Evolutionary conservation across 768 basidiomycete genomes (phyloP), one percentile per base, ranked within the genome.

Genomic region (Collybia nuda): DNA sequence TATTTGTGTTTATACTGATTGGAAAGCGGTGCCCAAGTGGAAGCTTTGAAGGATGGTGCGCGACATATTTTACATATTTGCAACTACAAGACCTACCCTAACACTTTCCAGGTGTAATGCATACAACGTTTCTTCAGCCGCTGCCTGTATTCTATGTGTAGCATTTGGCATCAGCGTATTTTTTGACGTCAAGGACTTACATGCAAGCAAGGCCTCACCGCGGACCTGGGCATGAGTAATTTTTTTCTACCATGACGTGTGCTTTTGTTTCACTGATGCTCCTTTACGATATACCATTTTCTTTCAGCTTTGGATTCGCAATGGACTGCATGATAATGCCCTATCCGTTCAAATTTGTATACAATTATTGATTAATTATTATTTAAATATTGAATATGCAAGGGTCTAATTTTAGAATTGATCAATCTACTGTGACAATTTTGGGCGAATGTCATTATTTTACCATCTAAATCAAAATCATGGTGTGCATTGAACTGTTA

Each of bases 21-120:
- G 84, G 85, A 38, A 73, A 81, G 68, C 71, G 75, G 58, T 89
- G 86, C 67, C 83, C 86, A 8, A 78, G 73, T 52, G 85, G 85
- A 2, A 68, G 65, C 17, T 86, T 77, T 58, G 70, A 79, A 47
- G 85, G 85, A 62, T 87, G 85, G 85, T 86, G 54, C 56, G 78
- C 72, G 3, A 12, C 46, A 24, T 26, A 35, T 26, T n/a, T n/a
- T n/a, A n/a, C 19, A 47, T 18, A 1, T 24, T 17, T 0, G 23
- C 28, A 19, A 38, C 21, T 24, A 26, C 8, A 17, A 28, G 17
- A 0, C 19, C 9, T 8, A 9, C 28, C 35, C 19, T 15, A 15
- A 32, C 2, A 7, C 3, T 2, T 18, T 14, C 47, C 51, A 86
- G 86, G 86, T 87, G 86, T 63, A 82, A 81, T 56, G 83, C 82